Conservation (phyloP, 2,329 filamentous ascomycete genomes). For the Cordyceps tenuipes region DNA sequence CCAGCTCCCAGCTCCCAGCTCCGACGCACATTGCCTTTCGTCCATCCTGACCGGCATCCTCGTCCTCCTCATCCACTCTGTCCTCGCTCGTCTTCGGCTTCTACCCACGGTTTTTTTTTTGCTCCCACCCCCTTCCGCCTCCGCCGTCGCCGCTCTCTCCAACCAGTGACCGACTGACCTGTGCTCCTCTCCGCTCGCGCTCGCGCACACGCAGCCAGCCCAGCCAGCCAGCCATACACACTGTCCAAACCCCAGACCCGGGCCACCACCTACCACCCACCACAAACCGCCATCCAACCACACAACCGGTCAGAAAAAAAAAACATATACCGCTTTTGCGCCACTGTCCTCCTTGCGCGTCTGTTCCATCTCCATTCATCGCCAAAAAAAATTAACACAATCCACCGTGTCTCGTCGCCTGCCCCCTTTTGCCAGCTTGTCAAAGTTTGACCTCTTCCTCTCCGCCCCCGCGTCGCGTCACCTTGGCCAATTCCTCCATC, state of each 20-base stretch:
- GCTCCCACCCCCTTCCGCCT: neutral
- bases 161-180: neutral
- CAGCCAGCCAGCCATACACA: neutral
- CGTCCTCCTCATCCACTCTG: neutral
- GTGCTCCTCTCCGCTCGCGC: neutral
- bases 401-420: neutral
- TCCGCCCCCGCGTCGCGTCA: neutral
- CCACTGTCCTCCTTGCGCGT: conserved; percentile 1
- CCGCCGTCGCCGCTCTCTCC: neutral
- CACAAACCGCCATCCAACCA: neutral
- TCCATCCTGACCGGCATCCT: neutral
- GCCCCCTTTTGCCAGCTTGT: neutral
- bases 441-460: neutral
- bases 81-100: neutral
- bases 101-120: neutral
- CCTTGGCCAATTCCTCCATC: neutral
- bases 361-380: conserved; percentile 2
- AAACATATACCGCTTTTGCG: conserved; percentile 9
- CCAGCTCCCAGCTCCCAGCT: neutral
- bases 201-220: neutral
- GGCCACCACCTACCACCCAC: neutral
- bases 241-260: neutral
- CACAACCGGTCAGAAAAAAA: neutral
- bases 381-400: neutral
- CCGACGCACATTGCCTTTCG: neutral